A percentile compares a stretch with the other conserved stretches of the same genome.
phyloP scores from a whole-genome alignment of 176 grass and related monocot species.

The Lolium perenne region DNA sequence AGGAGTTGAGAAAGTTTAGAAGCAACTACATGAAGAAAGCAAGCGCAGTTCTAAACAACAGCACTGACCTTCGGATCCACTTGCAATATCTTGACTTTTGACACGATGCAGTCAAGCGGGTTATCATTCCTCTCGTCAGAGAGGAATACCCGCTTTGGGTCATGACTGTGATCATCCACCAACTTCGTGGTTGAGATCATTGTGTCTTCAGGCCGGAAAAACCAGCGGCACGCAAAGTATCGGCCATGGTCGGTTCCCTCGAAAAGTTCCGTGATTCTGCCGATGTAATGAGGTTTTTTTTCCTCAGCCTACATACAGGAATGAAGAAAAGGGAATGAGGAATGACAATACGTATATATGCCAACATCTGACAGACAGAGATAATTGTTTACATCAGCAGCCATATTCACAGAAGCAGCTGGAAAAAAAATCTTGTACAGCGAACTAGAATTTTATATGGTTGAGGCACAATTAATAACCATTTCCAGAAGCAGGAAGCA shows the following conservation, averaged over 20 bases:
- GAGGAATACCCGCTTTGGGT: constrained; percentile 76
- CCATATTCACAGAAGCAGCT: too few species aligned
- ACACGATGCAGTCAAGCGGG: constrained; percentile 64
- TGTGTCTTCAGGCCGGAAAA: neutral
- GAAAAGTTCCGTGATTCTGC: neutral
- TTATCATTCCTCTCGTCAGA: constrained; percentile 87
- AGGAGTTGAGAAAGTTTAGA: neutral
- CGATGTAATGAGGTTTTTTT: neutral
- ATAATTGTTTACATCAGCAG: too few species aligned
- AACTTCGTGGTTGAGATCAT: constrained; percentile 37
- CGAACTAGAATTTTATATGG: too few species aligned
- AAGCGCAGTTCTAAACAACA: neutral
- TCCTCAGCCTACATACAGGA: too few species aligned
- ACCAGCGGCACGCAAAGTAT: neutral
- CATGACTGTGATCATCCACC: constrained; percentile 37
- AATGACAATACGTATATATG: too few species aligned
- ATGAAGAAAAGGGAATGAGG: too few species aligned
- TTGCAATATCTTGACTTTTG: constrained; percentile 60
- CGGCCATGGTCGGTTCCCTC: neutral
- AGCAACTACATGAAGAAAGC: neutral
- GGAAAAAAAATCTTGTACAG: too few species aligned
- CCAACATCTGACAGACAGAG: too few species aligned
- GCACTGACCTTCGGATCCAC: constrained; percentile 73
- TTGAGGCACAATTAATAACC: too few species aligned
- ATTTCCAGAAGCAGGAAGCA: too few species aligned